Percentiles rank a stretch among this genome's conserved stretches.
phyloP scores from a whole-genome alignment of 2,329 filamentous ascomycete species.

The Reticulascus tulasneorum region DNA sequence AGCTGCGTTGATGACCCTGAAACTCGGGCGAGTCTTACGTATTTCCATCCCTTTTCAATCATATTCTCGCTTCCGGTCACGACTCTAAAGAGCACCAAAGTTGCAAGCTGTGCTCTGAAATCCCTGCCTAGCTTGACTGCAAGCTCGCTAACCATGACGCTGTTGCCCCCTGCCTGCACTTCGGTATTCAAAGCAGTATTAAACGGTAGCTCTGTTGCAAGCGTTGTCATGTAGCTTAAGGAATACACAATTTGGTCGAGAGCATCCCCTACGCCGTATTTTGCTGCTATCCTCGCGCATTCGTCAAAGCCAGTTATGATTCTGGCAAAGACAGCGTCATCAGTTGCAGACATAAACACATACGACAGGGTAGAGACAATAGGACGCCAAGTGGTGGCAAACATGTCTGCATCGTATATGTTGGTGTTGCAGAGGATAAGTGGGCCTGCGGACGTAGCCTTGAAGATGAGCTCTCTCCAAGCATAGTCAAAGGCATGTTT shows the following conservation, averaged over 20 bases:
- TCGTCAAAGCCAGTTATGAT: constrained; percentile 95
- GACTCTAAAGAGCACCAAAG: constrained; percentile 90
- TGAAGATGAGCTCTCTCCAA: constrained; percentile 89
- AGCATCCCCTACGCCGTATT: constrained; percentile 77
- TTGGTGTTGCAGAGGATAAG: constrained; percentile 84
- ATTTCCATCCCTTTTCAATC: constrained; percentile 72
- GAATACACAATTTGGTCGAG: constrained; percentile 91
- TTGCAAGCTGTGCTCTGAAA: constrained; percentile 89
- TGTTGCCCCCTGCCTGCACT: constrained; percentile 85
- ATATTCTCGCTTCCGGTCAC: constrained; percentile 79
- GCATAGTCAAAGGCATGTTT: constrained; percentile 95
- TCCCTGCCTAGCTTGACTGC: constrained; percentile 94
- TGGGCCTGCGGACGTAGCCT: constrained; percentile 71
- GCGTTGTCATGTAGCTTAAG: constrained; percentile 82
- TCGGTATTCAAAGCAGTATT: constrained; percentile 92
- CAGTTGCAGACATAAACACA: constrained; percentile 97
- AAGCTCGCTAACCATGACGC: constrained; percentile 97
- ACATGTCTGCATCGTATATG: constrained; percentile 96
- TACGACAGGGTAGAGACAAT: constrained; percentile 94
- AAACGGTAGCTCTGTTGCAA: constrained; percentile 70
- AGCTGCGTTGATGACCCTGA: constrained; percentile 20
- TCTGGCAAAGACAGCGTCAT: constrained; percentile 90
- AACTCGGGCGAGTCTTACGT: constrained; percentile 48
- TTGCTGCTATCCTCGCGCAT: constrained; percentile 86
- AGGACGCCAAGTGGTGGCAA: constrained; percentile 90